Base-by-base conservation (phyloP, 2,329 filamentous ascomycete genomes). In the Verticillium zaregamsianum region DNA sequence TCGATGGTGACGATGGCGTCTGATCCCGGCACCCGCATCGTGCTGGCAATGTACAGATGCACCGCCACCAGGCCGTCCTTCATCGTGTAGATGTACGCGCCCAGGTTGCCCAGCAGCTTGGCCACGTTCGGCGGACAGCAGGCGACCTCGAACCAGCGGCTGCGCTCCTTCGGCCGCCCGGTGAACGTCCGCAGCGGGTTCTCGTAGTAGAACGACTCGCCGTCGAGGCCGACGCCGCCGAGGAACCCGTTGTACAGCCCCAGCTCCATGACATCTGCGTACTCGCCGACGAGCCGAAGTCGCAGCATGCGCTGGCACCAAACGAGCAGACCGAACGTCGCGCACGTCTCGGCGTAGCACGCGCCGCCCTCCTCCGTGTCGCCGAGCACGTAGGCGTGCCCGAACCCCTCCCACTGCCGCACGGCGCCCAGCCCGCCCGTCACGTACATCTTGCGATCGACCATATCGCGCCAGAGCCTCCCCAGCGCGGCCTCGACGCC, bases 401-500 rank as follows among this genome's bases (percentile, higher is more conserved):
- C 59, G 17, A 61, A 61, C 0, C 59, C 59, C 55, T 61, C 55
- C 55, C 59, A 61, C 20, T 61, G 59, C 12, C 55, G 39, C 14
- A 61, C 59, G n/a, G 77, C 80, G 0, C 86, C 86, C 56, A 88
- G 82, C 0, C 84, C 85, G 1, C 85, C 86, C 0, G 86, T 88
- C 15, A 86, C 68, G 62, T 86, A 89, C 80, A 87, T 85, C 69
- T 87, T 88, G 61, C 79, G 79, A 52, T 83, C 76, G 0, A 85
- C 79, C 83, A 87, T 87, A 64, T 87, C 86, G 25, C 78, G 69
- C 85, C 85, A 88, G 5, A 88, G 71, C 17, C 78, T 72, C 28
- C 73, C 68, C 0, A 87, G 65, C 2, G 82, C 74, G 0, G 69
- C 67, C 8, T 72, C 61, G 64, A 77, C 77, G 28, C 70, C 65